Conservation (phyloP, 2,329 filamentous ascomycete species). For the Neofusicoccum cordaticola region DNA sequence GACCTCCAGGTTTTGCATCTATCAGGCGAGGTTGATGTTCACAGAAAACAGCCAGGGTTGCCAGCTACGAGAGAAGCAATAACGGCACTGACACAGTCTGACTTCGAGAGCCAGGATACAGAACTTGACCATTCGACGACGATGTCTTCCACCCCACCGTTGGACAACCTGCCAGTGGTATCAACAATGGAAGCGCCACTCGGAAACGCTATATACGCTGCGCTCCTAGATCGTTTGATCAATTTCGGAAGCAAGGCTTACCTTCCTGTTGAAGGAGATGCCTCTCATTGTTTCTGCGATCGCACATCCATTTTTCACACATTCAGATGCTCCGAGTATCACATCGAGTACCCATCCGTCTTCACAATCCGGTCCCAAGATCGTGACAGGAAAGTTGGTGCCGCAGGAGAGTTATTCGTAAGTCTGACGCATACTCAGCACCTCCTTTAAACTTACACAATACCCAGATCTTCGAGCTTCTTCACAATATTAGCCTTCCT, state of each 20-base stretch:
- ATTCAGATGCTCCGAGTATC: not conserved
- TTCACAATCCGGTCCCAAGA: not conserved
- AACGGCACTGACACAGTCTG: too few relatives aligned
- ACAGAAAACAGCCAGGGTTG: not conserved
- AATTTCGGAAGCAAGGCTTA: not conserved
- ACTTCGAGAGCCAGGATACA: too few relatives aligned
- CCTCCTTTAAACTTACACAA: conserved; percentile 19
- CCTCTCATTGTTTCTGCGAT: not conserved
- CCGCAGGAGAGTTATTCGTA: conserved; percentile 27
- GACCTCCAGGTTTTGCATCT: not conserved
- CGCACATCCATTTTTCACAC: too few relatives aligned
- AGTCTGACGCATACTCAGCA: conserved; percentile 2
- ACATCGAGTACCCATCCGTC: not conserved
- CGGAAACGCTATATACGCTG: not conserved
- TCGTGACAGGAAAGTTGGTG: conserved; percentile 23
- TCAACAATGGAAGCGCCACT: not conserved
- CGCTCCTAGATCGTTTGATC: not conserved
- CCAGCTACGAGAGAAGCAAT: too few relatives aligned
- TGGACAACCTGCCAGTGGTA: too few relatives aligned
- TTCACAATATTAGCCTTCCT: conserved; percentile 33
- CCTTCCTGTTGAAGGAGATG: not conserved
- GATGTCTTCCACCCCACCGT: too few relatives aligned
- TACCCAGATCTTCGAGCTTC: conserved; percentile 43
- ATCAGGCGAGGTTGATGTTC: not conserved
- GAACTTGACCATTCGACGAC: too few relatives aligned